Base-by-base conservation (phyloP, 441 rosid species). In the Mallotus repandus region DNA sequence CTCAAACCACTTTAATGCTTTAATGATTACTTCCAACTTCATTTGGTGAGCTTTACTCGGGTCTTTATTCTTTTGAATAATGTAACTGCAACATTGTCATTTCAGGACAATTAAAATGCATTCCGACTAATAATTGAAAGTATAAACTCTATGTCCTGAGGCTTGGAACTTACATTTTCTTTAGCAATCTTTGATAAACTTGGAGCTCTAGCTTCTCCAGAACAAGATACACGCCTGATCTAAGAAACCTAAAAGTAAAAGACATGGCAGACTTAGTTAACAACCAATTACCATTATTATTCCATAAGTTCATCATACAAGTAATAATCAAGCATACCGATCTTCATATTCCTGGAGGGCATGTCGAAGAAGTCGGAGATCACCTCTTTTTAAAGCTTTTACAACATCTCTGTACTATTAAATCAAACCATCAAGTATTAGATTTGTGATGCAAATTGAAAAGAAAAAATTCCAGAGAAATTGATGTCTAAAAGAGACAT, bases 201-300 rank as follows among this genome's bases (percentile, higher is more conserved):
- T 95, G 98, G 66, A 93, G 97, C 86, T 93, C 98, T 52, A 95
- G 90, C 89, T 91, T 93, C 86, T 95, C 99, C 22, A 95, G 85
- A 43, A 93, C 99, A 60, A 95, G 98, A 80, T 89, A 93, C 68
- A 95, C 97, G 4, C 99, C 99, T 0, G 98, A 93, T 78, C 97
- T 87, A 77, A 95, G 85, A 81, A 93, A 89, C 85, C 97, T 93
- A 75, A 56, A 7, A 55, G 63, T 74, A 1, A 9, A 2, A 5
- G 45, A 32, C 49, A 32, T 10, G 4, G 46, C 43, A 67, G 59
- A 46, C 59, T 69, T 19, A 61, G n/a, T n/a, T n/a, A n/a, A n/a
- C n/a, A n/a, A n/a, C n/a, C n/a, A n/a, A n/a, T n/a, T n/a, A n/a
- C n/a, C n/a, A n/a, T n/a, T n/a, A n/a, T n/a, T n/a, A 38, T 58